These are phyloP conservation scores for Endotrypanum monterogeii DNA, from an alignment of 208 protist species.

Conservation along the genomic window DNA sequence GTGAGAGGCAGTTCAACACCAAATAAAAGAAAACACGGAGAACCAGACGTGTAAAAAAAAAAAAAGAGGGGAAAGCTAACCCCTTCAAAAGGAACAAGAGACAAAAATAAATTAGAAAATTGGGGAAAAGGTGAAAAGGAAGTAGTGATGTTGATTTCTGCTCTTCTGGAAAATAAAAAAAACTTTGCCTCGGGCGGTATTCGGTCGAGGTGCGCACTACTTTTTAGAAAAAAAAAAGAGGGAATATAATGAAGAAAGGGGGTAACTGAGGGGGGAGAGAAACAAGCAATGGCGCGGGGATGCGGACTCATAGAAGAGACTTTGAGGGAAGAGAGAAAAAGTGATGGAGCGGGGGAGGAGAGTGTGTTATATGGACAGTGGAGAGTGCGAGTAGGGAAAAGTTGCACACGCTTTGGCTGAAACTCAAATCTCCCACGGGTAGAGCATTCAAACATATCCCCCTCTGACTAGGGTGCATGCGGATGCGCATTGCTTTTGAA, in stretches of 20 bases:
- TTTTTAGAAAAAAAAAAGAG: neutral
- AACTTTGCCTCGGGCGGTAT: neutral
- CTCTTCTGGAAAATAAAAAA: neutral
- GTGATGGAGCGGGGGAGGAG: neutral
- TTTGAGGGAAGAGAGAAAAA: conserved; percentile 1
- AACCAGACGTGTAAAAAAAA: neutral
- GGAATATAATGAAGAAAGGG: neutral
- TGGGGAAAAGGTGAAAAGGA: neutral
- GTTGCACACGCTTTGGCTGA: neutral
- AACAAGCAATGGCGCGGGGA: neutral
- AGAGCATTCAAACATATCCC: too few species aligned
- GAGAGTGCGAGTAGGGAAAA: neutral
- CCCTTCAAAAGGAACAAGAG: too few species aligned
- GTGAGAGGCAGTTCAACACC: too few species aligned
- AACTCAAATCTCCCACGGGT: neutral
- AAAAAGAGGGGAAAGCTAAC: too few species aligned
- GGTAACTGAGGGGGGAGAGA: neutral
- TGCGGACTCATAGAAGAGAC: neutral
- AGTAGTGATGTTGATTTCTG: neutral
- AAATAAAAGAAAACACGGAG: neutral
- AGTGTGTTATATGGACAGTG: too few species aligned
- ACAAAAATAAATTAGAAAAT: too few species aligned
- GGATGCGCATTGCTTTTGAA: neutral
- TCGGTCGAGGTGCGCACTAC: neutral
- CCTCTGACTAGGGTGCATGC: neutral